Conservation (phyloP, 306 rosid species). For the Trifolium fragiferum region DNA sequence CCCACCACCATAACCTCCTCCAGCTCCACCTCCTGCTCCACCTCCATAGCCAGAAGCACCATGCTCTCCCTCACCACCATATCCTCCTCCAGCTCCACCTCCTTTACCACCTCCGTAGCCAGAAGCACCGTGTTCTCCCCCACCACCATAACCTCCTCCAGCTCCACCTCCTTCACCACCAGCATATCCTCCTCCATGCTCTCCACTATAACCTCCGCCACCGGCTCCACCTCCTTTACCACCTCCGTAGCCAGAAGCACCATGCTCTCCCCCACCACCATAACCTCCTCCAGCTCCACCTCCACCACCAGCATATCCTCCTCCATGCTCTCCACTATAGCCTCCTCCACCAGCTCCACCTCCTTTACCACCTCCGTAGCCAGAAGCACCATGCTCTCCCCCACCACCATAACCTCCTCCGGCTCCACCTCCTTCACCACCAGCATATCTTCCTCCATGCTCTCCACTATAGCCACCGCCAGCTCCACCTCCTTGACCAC, state of each 20-base stretch:
- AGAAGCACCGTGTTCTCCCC: conserved; percentile 40
- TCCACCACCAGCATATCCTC: conserved; percentile 38
- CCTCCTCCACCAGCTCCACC: conserved; percentile 49
- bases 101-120: conserved; percentile 53
- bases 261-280: conserved; percentile 44
- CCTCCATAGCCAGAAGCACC: conserved; percentile 27
- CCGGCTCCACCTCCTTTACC: conserved; percentile 43
- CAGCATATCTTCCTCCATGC: conserved; percentile 3
- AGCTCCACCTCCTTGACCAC: conserved; percentile 36
- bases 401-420: conserved; percentile 38
- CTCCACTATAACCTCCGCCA: conserved; percentile 50
- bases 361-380: conserved; percentile 46
- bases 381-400: conserved; percentile 45
- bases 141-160: conserved; percentile 41
- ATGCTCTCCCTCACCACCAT: conserved; percentile 32
- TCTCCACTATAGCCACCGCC: conserved; percentile 59
- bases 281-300: conserved; percentile 43
- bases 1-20: conserved; percentile 41
- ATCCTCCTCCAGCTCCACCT: conserved; percentile 29
- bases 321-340: conserved; percentile 43
- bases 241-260: conserved; percentile 45
- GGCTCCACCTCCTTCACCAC: conserved; percentile 40
- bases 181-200: conserved; percentile 25
- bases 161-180: conserved; percentile 47
- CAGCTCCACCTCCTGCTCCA: conserved; percentile 40